These are phyloP conservation scores for Xylaria multiplex DNA, from an alignment of 2,329 filamentous ascomycete species.

Conservation along the genomic window DNA sequence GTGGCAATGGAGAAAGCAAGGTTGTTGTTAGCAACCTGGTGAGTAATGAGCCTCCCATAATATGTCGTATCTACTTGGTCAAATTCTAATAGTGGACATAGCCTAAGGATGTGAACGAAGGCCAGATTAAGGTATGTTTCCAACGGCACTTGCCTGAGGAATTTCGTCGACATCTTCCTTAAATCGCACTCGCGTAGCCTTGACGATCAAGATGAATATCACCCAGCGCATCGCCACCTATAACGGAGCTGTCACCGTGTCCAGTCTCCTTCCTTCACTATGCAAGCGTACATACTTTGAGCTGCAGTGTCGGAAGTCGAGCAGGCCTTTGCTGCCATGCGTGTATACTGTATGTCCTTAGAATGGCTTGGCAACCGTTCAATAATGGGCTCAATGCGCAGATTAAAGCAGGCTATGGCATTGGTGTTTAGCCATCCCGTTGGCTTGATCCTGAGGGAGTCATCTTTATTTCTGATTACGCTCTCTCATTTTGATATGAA, in stretches of 20 bases:
- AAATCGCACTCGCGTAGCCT: conserved; percentile 48
- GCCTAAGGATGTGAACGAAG: conserved; percentile 96
- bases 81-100: conserved; percentile 53
- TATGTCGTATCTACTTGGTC: conserved; percentile 24
- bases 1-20: conserved; percentile 81
- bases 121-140: conserved; percentile 99
- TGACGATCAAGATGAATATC: conserved; percentile 47
- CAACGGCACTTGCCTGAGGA: conserved; percentile 77
- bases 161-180: conserved; percentile 72
- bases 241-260: conserved; percentile 43
- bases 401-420: conserved; percentile 45
- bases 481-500: conserved; percentile 37
- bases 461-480: conserved; percentile 28
- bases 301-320: conserved; percentile 64
- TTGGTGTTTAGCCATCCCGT: conserved; percentile 39
- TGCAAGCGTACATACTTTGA: conserved; percentile 29
- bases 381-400: conserved; percentile 42
- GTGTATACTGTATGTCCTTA: conserved; percentile 53
- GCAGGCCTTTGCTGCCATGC: conserved; percentile 65
- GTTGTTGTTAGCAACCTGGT: conserved; percentile 99
- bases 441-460: conserved; percentile 37
- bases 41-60: conserved; percentile 54
- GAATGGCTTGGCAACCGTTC: conserved; percentile 65
- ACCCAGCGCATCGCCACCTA: conserved; percentile 39
- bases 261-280: conserved; percentile 55